These are phyloP conservation scores for Primulina huaijiensis DNA, from an alignment of 257 asterid genomes.

Conservation along the genomic window DNA sequence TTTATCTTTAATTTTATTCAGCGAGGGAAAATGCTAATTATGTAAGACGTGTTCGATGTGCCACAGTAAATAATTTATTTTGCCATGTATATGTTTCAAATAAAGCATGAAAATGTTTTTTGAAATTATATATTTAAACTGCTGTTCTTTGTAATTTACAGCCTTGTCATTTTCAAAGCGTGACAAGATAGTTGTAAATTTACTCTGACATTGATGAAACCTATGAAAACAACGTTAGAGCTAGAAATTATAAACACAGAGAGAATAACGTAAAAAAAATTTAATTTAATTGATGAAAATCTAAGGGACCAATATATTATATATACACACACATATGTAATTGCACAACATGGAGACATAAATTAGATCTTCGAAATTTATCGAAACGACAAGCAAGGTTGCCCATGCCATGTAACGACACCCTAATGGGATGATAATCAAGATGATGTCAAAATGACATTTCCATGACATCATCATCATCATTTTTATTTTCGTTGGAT, in stretches of 20 bases:
- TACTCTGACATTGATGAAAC: constrained; percentile 40
- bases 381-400: constrained; percentile 34
- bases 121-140: no score
- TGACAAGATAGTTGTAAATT: constrained; percentile 31
- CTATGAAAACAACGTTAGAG: constrained; percentile 33
- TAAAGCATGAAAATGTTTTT: no score
- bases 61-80: no score
- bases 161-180: constrained; percentile 35
- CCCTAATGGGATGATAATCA: constrained; percentile 29
- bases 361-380: constrained; percentile 20
- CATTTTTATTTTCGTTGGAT: constrained; percentile 8
- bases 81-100: no score
- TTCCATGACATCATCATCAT: constrained; percentile 46
- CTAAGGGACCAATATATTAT: constrained; percentile 28
- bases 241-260: constrained; percentile 31
- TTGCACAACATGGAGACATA: constrained; percentile 18
- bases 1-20: no score
- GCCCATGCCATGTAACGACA: constrained; percentile 47
- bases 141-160: constrained; percentile 12
- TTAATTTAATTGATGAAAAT: constrained; percentile 5
- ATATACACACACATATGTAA: background rate
- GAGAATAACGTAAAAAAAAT: constrained; percentile 10
- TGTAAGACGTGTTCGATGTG: no score
- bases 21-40: no score
- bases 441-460: constrained; percentile 65